A percentile compares a stretch with the other conserved stretches of the same genome.
These are phyloP conservation scores for Trypanosoma cruzi DNA, from an alignment of 208 protist species.

Conservation along the genomic window DNA sequence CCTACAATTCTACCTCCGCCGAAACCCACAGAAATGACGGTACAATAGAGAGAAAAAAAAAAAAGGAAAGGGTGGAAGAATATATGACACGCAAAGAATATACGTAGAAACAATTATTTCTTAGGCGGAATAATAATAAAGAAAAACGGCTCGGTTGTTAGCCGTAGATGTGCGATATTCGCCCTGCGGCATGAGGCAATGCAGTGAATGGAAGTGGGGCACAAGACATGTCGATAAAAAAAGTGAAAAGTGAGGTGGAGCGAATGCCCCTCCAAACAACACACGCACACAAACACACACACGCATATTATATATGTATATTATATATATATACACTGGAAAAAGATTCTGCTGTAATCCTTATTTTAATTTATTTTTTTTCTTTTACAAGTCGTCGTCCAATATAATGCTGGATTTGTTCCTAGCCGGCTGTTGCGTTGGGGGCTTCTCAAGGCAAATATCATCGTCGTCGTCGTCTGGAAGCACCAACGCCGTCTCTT, in stretches of 20 bases:
- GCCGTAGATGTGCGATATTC: neutral
- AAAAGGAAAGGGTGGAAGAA: neutral
- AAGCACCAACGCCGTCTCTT: neutral
- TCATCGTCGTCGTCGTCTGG: slow-evolving; percentile 5
- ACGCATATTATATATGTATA: neutral
- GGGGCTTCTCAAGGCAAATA: neutral
- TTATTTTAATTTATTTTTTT: neutral
- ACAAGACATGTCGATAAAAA: too few relatives aligned
- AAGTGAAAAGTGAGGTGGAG: neutral
- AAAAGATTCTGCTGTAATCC: too few relatives aligned
- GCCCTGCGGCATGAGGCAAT: neutral
- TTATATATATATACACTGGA: neutral
- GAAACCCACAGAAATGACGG: neutral
- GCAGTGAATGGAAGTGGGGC: neutral
- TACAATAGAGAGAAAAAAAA: slow-evolving; percentile 12
- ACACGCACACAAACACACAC: neutral
- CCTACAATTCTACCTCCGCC: neutral
- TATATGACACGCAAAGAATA: neutral
- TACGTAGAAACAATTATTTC: neutral
- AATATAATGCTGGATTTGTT: neutral
- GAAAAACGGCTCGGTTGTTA: too few relatives aligned
- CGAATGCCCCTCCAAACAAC: neutral
- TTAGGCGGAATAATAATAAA: too few relatives aligned
- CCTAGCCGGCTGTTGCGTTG: neutral
- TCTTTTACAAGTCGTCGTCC: slow-evolving; percentile 23